Percentiles rank a stretch among this genome's conserved stretches.
Evolutionary conservation across 2,329 filamentous ascomycete genomes (phyloP).

Genomic region (Aaosphaeria pasadenensis): DNA sequence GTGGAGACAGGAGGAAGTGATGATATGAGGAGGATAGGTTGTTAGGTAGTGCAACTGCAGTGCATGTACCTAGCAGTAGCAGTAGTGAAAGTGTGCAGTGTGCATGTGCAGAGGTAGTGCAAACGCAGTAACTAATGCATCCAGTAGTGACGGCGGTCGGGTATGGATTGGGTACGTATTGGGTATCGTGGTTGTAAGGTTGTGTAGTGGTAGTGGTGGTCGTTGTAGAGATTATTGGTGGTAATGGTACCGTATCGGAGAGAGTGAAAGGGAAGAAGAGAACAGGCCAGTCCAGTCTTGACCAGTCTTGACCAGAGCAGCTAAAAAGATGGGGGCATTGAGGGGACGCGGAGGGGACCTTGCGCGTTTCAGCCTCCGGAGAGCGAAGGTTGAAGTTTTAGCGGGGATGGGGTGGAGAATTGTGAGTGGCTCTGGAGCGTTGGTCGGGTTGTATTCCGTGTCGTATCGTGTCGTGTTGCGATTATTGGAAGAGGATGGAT

Average conservation of each 20-base stretch:
- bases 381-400: conserved; percentile 13
- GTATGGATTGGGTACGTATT: background rate
- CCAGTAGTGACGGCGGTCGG: no score
- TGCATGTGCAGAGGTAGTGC: background rate
- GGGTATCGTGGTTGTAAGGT: conserved; percentile 6
- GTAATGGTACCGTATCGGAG: conserved; percentile 10
- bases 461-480: no score
- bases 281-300: no score
- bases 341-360: conserved; percentile 19
- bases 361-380: conserved; percentile 30
- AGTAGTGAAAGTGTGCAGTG: background rate
- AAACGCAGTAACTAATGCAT: background rate
- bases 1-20: background rate
- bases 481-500: conserved; percentile 14
- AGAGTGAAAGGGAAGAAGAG: no score
- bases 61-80: no score
- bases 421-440: conserved; percentile 10
- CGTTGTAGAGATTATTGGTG: conserved; percentile 5
- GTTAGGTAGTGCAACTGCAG: background rate
- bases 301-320: no score
- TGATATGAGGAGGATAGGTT: background rate
- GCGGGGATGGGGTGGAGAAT: conserved; percentile 14
- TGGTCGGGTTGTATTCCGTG: conserved; percentile 14
- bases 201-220: conserved; percentile 2
- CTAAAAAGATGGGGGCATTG: no score